Evolutionary conservation across 441 rosid species (phyloP), one percentile per base, ranked within the genome.

Genomic region (Omphalea diandra): DNA sequence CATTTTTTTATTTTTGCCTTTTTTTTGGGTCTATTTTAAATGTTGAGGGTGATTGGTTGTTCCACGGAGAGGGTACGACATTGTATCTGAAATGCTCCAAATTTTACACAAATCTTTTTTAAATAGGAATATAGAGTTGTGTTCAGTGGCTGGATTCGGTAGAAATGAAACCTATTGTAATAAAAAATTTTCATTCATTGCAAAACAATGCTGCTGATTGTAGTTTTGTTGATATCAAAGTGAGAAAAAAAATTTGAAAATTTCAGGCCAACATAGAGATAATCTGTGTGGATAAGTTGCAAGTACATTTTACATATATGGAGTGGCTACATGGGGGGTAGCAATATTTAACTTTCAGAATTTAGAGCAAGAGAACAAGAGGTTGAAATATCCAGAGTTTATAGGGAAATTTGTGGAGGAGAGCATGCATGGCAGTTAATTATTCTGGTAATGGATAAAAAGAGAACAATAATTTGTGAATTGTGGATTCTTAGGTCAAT

Each of bases 101-200:
- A 75, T 59, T 74, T 56, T 79, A 82, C 79, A 79, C 85, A 77
- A 66, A 79, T 78, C 47, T 29, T 43, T 57, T 69, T 26, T 50
- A 7, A 38, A 75, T 68, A 73, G 81, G 69, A 75, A 75, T 68
- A 69, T 24, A 76, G 68, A 72, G 41, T 69, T 69, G 61, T 70
- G 75, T 62, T 56, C 59, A 49, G 72, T 15, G 41, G 67, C 36
- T 66, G 58, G 50, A 56, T 68, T 69, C 67, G 31, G 67, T 67
- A 72, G 76, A 74, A 69, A 70, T 46, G 70, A 43, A 60, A 53
- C 61, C 27, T 54, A 15, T 27, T 69, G 55, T 56, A 76, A 70
- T 74, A 67, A 76, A 56, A 17, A 29, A 18, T 47, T 50, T 36
- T 29, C 43, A 33, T 75, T 75, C 67, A 62, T 68, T 67, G 56